Base-by-base conservation (phyloP, 805 yeast species). In the Wickerhamomyces sydowiorum region DNA sequence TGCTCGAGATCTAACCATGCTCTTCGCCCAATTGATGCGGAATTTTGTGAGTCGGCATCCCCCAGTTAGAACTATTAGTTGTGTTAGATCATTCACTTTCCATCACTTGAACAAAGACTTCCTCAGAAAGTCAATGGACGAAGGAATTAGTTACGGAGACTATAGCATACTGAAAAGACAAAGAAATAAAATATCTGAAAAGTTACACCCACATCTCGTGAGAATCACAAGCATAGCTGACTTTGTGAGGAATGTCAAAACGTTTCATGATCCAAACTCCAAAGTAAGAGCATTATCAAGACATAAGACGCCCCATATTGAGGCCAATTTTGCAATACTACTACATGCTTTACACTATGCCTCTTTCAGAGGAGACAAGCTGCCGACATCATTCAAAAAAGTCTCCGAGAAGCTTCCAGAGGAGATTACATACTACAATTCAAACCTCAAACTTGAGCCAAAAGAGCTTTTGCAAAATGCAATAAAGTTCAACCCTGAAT, bases 321-420 rank as follows among this genome's bases (percentile, higher is more conserved):
- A 51, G 28, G 32, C 50, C 2, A 30, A 37, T 9, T 50, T 53
- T 36, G 39, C 43, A 14, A 28, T 53, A 6, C 29, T 53, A 5
- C 33, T 53, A 3, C 48, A 51, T 20, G 41, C 52, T 4, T 24
- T 52, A 19, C 56, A 51, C 33, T 43, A 38, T 21, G 32, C 32
- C 14, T 28, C 30, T n/a, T n/a, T n/a, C n/a, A n/a, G n/a, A n/a
- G n/a, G n/a, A n/a, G n/a, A n/a, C n/a, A n/a, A n/a, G n/a, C n/a
- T n/a, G n/a, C n/a, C n/a, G n/a, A n/a, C n/a, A n/a, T n/a, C n/a
- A n/a, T n/a, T n/a, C n/a, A n/a, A n/a, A n/a, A n/a, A n/a, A n/a
- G n/a, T n/a, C n/a, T n/a, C n/a, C n/a, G n/a, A n/a, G n/a, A n/a
- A n/a, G n/a, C n/a, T n/a, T n/a, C n/a, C n/a, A n/a, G n/a, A n/a